Base-by-base conservation (phyloP, 75 land plant genomes). In the Adiantum capillusveneris region DNA sequence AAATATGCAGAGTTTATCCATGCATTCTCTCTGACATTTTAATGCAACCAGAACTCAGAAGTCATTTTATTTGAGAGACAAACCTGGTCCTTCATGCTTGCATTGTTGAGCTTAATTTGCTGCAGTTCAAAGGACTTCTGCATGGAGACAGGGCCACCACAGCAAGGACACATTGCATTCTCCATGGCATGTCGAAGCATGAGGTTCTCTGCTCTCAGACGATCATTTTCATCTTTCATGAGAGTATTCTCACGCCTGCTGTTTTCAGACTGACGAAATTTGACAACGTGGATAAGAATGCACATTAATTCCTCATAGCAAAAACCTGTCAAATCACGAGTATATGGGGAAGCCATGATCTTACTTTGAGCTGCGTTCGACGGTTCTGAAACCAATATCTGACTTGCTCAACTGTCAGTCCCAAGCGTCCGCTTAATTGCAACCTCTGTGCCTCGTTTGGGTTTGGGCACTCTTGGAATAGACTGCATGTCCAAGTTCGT, bases 301-400 rank as follows among this genome's bases (percentile, higher is more conserved):
- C 24, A 11, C 9, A 19, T 6, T 19, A 7, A 18, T n/a, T n/a
- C n/a, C n/a, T n/a, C n/a, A n/a, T n/a, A n/a, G n/a, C n/a, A n/a
- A n/a, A n/a, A n/a, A n/a, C n/a, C n/a, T n/a, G n/a, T n/a, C n/a
- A n/a, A n/a, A n/a, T n/a, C n/a, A n/a, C n/a, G n/a, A n/a, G n/a
- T n/a, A n/a, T n/a, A n/a, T n/a, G n/a, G n/a, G 12, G 25, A 24
- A 49, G 29, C 57, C 24, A 2, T 25, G 1, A 3, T 2, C 57
- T 17, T 27, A 56, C 57, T 29, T 25, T 56, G 26, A 56, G 26
- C 29, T 56, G 57, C 7, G 57, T 56, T 12, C 57, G 25, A 12
- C 57, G 25, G 12, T 56, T 56, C 57, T 56, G 57, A 25, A 56
- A 56, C 57, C 57, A 56, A 56, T 25, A 56, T 29, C 24, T 56